Evolutionary conservation across 2,329 filamentous ascomycete genomes (phyloP).

Genomic region (Colletotrichum plurivorum): DNA sequence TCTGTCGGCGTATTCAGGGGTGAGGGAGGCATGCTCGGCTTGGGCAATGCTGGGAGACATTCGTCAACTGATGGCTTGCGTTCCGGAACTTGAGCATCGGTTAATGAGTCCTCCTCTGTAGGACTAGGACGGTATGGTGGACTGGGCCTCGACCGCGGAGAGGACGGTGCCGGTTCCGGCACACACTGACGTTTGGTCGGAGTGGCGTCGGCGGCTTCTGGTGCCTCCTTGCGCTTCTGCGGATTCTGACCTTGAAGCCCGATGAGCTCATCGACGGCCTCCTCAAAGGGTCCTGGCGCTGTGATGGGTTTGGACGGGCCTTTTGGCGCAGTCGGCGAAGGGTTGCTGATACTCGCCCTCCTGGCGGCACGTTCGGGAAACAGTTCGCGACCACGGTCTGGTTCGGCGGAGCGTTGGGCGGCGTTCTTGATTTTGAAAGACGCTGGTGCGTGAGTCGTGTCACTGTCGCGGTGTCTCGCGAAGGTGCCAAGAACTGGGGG

Average conservation of each 20-base stretch:
- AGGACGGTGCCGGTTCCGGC: neutral
- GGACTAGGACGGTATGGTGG: neutral
- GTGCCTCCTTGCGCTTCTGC: constrained; percentile 17
- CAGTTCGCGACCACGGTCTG: too few species aligned
- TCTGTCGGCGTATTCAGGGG: too few species aligned
- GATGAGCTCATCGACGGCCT: constrained; percentile 21
- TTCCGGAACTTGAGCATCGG: neutral
- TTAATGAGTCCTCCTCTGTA: neutral
- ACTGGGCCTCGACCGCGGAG: neutral
- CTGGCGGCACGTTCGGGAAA: neutral
- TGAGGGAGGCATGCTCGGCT: too few species aligned
- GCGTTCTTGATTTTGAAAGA: constrained; percentile 12
- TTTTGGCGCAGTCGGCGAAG: neutral
- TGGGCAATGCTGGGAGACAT: too few species aligned
- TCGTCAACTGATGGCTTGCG: too few species aligned
- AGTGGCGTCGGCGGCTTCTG: neutral
- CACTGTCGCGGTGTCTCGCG: neutral
- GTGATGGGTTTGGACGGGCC: neutral
- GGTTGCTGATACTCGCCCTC: neutral
- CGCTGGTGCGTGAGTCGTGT: neutral
- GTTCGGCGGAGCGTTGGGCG: too few species aligned
- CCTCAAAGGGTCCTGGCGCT: neutral
- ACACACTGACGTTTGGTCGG: constrained; percentile 15
- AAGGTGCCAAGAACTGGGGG: constrained; percentile 10
- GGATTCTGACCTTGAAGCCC: neutral